Conservation (phyloP, 192 early-diverging fungal genomes). For the Coemansia sp. region DNA sequence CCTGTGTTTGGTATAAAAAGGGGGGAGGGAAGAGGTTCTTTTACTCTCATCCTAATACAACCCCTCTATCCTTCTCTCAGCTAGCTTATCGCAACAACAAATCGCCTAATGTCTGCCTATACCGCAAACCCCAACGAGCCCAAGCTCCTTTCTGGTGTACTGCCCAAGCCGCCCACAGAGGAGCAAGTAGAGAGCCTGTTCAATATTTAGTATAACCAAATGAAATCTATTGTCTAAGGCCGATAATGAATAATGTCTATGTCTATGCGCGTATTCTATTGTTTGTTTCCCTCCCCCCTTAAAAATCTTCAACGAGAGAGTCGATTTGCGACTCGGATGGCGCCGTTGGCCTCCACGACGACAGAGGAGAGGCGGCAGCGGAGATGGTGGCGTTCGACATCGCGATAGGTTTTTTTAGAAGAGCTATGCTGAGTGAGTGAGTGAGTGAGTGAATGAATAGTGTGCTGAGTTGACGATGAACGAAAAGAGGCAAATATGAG, state of each 20-base stretch:
- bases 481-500: no score
- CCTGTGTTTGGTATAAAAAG: background rate
- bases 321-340: constrained; percentile 26
- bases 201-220: background rate
- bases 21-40: background rate
- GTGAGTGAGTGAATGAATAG: no score
- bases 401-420: background rate
- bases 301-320: constrained; percentile 10
- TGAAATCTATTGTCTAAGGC: background rate
- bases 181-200: constrained; percentile 1
- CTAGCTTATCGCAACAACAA: background rate
- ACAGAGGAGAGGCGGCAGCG: background rate
- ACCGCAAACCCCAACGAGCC: background rate
- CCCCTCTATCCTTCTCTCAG: background rate
- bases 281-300: background rate
- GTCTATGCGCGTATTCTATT: background rate
- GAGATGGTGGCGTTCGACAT: background rate
- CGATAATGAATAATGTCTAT: background rate
- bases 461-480: no score
- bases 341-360: constrained; percentile 16
- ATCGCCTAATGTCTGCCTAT: background rate
- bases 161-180: background rate
- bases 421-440: no score
- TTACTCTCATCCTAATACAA: background rate
- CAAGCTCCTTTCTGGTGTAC: background rate